Conservation (phyloP, 148 eudicot genomes). For the Spergularia bocconei region DNA sequence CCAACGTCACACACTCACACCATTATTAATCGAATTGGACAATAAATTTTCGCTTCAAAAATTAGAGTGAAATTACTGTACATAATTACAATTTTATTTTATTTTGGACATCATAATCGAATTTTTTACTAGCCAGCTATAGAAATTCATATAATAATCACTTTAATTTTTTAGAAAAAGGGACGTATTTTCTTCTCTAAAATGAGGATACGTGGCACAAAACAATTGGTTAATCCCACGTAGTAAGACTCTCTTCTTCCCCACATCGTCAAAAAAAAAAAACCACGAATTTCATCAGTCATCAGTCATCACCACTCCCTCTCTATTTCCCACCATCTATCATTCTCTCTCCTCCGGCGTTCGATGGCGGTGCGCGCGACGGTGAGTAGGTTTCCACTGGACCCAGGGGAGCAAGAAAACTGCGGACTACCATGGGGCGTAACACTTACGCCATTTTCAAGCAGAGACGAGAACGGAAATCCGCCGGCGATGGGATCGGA, state of each 20-base stretch:
- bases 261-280: background rate
- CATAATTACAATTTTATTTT: too few species aligned
- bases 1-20: too few species aligned
- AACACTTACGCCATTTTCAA: slow-evolving; percentile 67
- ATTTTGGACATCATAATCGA: too few species aligned
- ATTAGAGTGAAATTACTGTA: too few species aligned
- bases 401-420: slow-evolving; percentile 59
- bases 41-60: too few species aligned
- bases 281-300: background rate
- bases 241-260: background rate
- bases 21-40: too few species aligned
- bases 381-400: slow-evolving; percentile 60
- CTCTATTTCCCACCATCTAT: too few species aligned
- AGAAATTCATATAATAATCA: too few species aligned
- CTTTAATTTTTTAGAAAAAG: too few species aligned
- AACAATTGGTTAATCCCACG: background rate
- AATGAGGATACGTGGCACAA: background rate
- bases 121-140: too few species aligned
- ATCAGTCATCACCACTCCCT: background rate
- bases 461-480: slow-evolving; percentile 64
- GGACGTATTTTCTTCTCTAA: too few species aligned
- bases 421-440: slow-evolving; percentile 91
- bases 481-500: slow-evolving; percentile 74
- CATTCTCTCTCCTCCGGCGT: slow-evolving; percentile 11
- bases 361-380: slow-evolving; percentile 78